Evolutionary conservation across 2,329 filamentous ascomycete genomes (phyloP), one percentile per base, ranked within the genome.

Genomic region (Podosphaera aphanis): DNA sequence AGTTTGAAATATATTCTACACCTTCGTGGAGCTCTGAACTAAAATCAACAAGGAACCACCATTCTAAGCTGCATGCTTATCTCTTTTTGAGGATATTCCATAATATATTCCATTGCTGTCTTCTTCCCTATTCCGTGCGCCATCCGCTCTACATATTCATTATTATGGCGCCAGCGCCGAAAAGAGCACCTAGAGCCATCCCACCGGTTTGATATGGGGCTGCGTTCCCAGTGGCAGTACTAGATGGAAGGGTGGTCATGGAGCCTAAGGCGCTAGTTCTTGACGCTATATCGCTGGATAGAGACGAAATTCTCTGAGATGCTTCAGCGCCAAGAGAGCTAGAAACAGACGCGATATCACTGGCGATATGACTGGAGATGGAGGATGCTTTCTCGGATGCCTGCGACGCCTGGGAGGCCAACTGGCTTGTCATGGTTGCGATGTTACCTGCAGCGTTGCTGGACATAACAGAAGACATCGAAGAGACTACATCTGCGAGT

Each of bases 91-190:
- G n/a, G n/a, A n/a, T n/a, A n/a, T n/a, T n/a, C n/a, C n/a, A n/a
- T n/a, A n/a, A n/a, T n/a, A n/a, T n/a, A n/a, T n/a, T n/a, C n/a
- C n/a, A n/a, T n/a, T n/a, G n/a, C n/a, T n/a, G n/a, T n/a, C n/a
- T n/a, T n/a, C n/a, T n/a, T n/a, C n/a, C n/a, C n/a, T n/a, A n/a
- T n/a, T n/a, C n/a, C n/a, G n/a, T n/a, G n/a, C n/a, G n/a, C n/a
- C n/a, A n/a, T n/a, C n/a, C n/a, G n/a, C n/a, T 44, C 46, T 56
- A 57, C 48, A 57, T 41, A 45, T 53, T 53, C 31, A 50, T 54
- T 21, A 55, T 48, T n/a, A 55, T 33, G 29, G 52, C 54, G 15
- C 50, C 56, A 49, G 49, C 55, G 46, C 56, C 56, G 18, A 57
- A 55, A 1, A 57, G 47, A 46, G 55, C 56, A 31, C 54, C 55